A percentile compares a stretch with the other conserved stretches of the same genome.
Evolutionary conservation across 495 filamentous ascomycete genomes (phyloP).

Genomic region (Neurospora sp.): DNA sequence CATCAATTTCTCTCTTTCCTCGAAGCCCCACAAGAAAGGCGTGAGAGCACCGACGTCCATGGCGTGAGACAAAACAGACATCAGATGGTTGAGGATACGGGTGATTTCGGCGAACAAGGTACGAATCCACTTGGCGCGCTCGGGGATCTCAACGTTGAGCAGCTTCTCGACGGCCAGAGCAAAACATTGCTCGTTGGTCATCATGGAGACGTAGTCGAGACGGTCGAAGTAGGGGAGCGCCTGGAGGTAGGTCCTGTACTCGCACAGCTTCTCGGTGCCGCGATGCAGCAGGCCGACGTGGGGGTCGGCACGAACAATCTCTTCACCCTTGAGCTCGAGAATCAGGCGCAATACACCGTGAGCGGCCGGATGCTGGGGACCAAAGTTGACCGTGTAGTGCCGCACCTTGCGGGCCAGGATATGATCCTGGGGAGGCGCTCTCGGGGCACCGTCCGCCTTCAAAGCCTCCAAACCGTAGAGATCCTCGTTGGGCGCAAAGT

Average conservation of each 20-base stretch:
- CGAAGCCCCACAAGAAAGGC: constrained; percentile 98
- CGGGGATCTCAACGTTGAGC: constrained; percentile 92
- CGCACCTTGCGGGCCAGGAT: constrained; percentile 64
- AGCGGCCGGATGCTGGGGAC: constrained; percentile 96
- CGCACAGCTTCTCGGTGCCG: constrained; percentile 99
- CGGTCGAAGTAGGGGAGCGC: constrained; percentile 98
- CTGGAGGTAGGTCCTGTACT: constrained; percentile 99
- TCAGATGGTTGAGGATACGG: constrained; percentile 89
- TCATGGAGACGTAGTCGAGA: constrained; percentile 99
- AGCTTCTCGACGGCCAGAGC: constrained; percentile 94
- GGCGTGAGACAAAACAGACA: constrained; percentile 94
- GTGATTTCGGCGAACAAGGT: constrained; percentile 97
- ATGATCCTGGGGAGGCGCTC: constrained; percentile 13
- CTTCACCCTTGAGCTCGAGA: constrained; percentile 93
- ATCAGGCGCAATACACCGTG: constrained; percentile 98
- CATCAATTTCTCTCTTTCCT: constrained; percentile 99
- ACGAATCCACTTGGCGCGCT: constrained; percentile 92
- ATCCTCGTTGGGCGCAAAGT: constrained; percentile 43
- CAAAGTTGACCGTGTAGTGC: constrained; percentile 99
- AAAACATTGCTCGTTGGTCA: constrained; percentile 99
- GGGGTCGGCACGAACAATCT: constrained; percentile 92
- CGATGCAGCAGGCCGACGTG: constrained; percentile 95
- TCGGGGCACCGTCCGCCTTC: constrained; percentile 20
- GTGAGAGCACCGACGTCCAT: constrained; percentile 99
- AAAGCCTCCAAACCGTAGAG: constrained; percentile 24